These are phyloP conservation scores for Agapanthus africanus DNA, from an alignment of 106 monocot genomes.

Conservation along the genomic window DNA sequence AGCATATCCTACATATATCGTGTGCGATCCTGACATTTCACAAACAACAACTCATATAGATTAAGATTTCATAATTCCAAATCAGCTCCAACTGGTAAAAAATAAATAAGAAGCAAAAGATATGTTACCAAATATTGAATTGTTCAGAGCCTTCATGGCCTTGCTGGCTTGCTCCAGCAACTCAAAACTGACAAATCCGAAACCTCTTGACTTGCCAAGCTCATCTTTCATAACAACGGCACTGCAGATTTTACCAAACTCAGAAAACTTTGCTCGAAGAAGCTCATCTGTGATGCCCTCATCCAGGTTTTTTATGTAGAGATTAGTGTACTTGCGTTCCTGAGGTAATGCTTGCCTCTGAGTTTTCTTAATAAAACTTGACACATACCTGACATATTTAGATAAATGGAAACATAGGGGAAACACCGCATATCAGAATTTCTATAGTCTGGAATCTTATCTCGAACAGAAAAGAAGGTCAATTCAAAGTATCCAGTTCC, in stretches of 20 bases:
- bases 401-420: neutral
- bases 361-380: slow-evolving; percentile 48
- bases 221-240: slow-evolving; percentile 48
- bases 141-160: slow-evolving; percentile 46
- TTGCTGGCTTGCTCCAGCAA: slow-evolving; percentile 28
- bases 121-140: slow-evolving; percentile 31
- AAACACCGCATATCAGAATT: too few relatives aligned
- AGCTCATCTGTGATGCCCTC: slow-evolving; percentile 27
- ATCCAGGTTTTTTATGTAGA: slow-evolving; percentile 67
- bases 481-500: too few relatives aligned
- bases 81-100: too few relatives aligned
- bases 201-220: slow-evolving; percentile 39
- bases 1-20: slow-evolving; percentile 43
- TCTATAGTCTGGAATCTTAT: too few relatives aligned
- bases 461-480: too few relatives aligned
- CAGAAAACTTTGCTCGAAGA: slow-evolving; percentile 39
- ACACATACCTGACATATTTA: slow-evolving; percentile 41
- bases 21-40: slow-evolving; percentile 42
- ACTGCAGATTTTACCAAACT: slow-evolving; percentile 40
- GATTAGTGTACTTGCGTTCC: slow-evolving; percentile 24
- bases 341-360: slow-evolving; percentile 16
- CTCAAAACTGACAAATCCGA: slow-evolving; percentile 64
- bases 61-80: neutral
- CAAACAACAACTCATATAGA: neutral
- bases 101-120: neutral